Evolutionary conservation across 129 eudicot genomes (phyloP).

Genomic region (Centella asiatica): DNA sequence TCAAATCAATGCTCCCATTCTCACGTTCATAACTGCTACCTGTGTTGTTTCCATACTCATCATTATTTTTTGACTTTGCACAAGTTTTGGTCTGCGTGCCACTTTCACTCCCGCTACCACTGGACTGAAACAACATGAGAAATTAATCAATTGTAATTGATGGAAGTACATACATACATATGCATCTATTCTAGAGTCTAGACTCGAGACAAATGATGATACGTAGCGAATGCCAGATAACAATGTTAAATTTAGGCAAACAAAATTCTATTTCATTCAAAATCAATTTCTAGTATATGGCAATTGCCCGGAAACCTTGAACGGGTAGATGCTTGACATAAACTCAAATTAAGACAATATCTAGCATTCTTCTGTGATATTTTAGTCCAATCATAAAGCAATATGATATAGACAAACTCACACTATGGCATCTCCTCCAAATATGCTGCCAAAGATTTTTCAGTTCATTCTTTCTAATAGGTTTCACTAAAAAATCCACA

Average conservation of each 20-base stretch:
- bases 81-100: slow-evolving; percentile 10
- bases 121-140: slow-evolving; percentile 12
- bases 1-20: not conserved
- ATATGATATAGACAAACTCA: slow-evolving; percentile 1
- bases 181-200: not conserved
- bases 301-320: slow-evolving; percentile 2
- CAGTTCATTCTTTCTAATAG: slow-evolving; percentile 26
- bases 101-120: slow-evolving; percentile 16
- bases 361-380: not conserved
- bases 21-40: slow-evolving; percentile 8
- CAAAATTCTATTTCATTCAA: not conserved
- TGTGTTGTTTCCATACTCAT: slow-evolving; percentile 1
- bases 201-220: not conserved
- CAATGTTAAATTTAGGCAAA: not conserved
- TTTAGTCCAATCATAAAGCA: not conserved
- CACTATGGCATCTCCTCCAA: slow-evolving; percentile 22
- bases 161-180: slow-evolving; percentile 5
- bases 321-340: not conserved
- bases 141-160: not conserved
- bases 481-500: slow-evolving; percentile 26
- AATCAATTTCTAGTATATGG: not conserved
- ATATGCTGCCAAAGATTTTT: slow-evolving; percentile 32
- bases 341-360: not conserved
- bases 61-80: slow-evolving; percentile 7
- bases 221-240: not conserved